Percentiles rank a stretch among this genome's conserved stretches.
phyloP scores from a whole-genome alignment of 176 grass and related monocot genomes.

The Triticum timopheevii region DNA sequence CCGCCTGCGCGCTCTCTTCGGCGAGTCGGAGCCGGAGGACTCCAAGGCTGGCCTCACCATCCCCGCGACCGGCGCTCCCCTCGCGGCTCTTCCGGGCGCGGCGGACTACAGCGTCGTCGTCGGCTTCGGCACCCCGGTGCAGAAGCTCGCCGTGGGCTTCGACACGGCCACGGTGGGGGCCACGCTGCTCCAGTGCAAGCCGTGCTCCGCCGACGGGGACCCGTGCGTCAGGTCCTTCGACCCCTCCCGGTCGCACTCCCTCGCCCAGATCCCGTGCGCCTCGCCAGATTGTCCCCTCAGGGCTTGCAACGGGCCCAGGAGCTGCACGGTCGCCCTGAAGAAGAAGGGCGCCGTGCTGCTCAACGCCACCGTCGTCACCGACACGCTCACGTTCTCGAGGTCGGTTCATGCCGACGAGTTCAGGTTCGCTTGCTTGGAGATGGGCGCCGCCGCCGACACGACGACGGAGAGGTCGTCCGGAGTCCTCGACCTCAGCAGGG shows the following conservation, averaged over 20 bases:
- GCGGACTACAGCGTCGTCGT: constrained; percentile 43
- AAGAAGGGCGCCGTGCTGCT: constrained; percentile 33
- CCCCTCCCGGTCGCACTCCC: constrained; percentile 32
- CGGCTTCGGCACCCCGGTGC: constrained; percentile 46
- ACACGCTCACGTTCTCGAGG: constrained; percentile 38
- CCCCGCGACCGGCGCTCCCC: neutral
- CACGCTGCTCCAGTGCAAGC: constrained; percentile 42
- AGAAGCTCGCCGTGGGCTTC: constrained; percentile 26
- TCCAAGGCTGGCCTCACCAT: neutral
- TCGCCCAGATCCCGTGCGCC: constrained; percentile 37
- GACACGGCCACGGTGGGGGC: neutral
- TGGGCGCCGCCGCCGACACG: neutral
- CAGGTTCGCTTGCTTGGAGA: constrained; percentile 43
- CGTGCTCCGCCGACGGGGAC: constrained; percentile 23
- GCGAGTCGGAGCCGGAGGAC: neutral
- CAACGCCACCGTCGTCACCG: constrained; percentile 36
- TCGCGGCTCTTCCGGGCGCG: neutral
- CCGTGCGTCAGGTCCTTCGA: constrained; percentile 43
- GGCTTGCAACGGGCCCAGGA: neutral
- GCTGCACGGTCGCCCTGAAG: constrained; percentile 4
- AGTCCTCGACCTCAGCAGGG: constrained; percentile 42
- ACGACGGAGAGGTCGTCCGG: neutral
- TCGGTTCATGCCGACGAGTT: neutral
- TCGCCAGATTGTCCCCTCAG: constrained; percentile 35
- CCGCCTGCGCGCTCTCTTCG: neutral